Evolutionary conservation across 176 grass and related monocot genomes (phyloP).

Genomic region (Saccharum spontaneum): DNA sequence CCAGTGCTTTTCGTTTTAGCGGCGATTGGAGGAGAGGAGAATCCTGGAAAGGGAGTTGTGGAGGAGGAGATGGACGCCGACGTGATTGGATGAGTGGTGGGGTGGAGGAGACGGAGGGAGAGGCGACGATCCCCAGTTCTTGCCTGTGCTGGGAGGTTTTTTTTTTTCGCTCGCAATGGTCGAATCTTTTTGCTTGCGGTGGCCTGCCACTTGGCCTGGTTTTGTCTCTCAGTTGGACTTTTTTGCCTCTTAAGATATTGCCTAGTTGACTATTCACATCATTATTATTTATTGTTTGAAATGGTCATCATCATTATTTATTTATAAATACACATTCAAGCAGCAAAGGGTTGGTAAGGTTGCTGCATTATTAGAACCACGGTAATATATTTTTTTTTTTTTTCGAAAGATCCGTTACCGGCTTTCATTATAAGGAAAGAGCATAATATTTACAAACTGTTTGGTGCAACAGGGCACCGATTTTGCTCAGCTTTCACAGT

Average conservation of each 20-base stretch:
- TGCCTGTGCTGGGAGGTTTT: constrained; percentile 15
- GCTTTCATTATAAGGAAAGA: too few species aligned
- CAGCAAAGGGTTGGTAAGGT: too few species aligned
- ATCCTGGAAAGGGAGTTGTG: constrained; percentile 45
- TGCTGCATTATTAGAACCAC: too few species aligned
- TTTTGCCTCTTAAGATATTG: background rate
- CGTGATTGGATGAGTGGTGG: constrained; percentile 40
- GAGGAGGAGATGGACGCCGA: constrained; percentile 24
- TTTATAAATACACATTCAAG: too few species aligned
- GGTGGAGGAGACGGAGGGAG: background rate
- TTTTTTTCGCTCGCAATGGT: constrained; percentile 8
- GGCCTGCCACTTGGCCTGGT: constrained; percentile 22
- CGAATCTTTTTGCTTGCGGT: background rate
- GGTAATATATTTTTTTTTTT: too few species aligned
- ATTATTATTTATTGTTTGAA: too few species aligned
- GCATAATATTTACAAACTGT: too few species aligned
- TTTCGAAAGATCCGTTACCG: too few species aligned
- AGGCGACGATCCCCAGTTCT: constrained; percentile 1
- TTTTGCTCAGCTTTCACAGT: too few species aligned
- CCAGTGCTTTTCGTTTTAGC: constrained; percentile 9
- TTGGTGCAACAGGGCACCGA: too few species aligned
- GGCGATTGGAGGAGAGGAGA: constrained; percentile 19
- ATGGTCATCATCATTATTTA: too few species aligned
- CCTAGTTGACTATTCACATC: background rate
- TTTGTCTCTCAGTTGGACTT: background rate